Base-by-base conservation (phyloP, 2,329 filamentous ascomycete genomes). In the Neofusicoccum laricinum region DNA sequence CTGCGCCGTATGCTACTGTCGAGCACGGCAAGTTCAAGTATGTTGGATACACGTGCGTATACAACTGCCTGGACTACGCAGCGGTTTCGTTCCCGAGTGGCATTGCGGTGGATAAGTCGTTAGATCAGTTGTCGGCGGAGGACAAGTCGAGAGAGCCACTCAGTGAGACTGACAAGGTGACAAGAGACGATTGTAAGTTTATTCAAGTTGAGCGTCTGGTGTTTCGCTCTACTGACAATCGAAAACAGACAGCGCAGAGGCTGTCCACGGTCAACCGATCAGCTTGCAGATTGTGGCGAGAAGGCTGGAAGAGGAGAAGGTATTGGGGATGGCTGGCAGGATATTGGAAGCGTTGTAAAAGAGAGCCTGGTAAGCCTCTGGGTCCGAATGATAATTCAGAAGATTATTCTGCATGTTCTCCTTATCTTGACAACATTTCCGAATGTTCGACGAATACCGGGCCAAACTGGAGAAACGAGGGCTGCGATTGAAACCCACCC, bases 31-130 rank as follows among this genome's bases (percentile, higher is more conserved):
- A 70, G 65, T 61, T n/a, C 51, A 34, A 11, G 25, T 65, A 30
- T 65, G 78, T 82, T 12, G 79, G 79, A 2, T 80, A 80, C 51
- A 80, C 78, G 2, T 77, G 76, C n/a, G 78, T 83, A 0, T 82
- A 75, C 65, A 83, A 83, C 55, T 73, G 82, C 5, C 71, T 82
- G 4, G 81, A 83, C 65, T 83, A 82, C 65, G 74, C 77, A 45
- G 74, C 78, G 0, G 74, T 78, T 2, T 80, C 78, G 0, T 82
- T 83, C 63, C 81, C 81, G 1, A 74, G 71, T 10, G 80, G 79
- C 0, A 34, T 67, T 14, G 41, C 65, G 1, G 71, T 72, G 4
- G 67, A 63, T 15, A 34, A 38, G 14, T 5, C 45, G 14, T 7
- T 63, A 4, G 57, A 61, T n/a, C 21, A n/a, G 6, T 68, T 78